Evolutionary conservation across 306 rosid genomes (phyloP).

Genomic region (Lotus japonicus): DNA sequence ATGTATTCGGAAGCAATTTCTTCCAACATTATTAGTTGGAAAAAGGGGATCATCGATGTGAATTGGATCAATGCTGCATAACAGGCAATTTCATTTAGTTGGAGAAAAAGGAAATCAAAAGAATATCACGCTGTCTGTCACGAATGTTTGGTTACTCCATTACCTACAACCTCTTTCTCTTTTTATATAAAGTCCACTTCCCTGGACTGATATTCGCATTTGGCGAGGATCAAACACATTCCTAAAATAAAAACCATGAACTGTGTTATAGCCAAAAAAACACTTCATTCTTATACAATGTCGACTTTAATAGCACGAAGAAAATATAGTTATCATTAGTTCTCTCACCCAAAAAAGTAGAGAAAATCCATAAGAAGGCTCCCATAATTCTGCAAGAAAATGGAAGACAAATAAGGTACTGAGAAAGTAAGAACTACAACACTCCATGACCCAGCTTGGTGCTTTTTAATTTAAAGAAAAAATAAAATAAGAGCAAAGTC

Average conservation of each 20-base stretch:
- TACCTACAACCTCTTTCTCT: slow-evolving; percentile 98
- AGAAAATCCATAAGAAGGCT: slow-evolving; percentile 90
- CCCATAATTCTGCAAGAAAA: slow-evolving; percentile 78
- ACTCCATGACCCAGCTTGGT: background rate
- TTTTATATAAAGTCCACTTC: slow-evolving; percentile 90
- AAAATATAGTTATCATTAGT: slow-evolving; percentile 5
- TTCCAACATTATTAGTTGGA: slow-evolving; percentile 85
- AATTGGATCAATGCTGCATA: slow-evolving; percentile 86
- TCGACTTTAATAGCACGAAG: slow-evolving; percentile 13
- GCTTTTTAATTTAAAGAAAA: background rate
- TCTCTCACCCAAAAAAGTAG: slow-evolving; percentile 86
- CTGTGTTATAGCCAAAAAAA: background rate
- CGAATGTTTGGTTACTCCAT: slow-evolving; percentile 17
- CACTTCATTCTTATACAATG: background rate
- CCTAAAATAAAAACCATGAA: slow-evolving; percentile 38
- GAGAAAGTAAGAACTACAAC: background rate
- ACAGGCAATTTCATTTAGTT: slow-evolving; percentile 16
- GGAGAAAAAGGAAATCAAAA: background rate
- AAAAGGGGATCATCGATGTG: slow-evolving; percentile 95
- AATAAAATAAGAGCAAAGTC: background rate
- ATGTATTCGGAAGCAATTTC: slow-evolving; percentile 96
- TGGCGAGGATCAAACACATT: slow-evolving; percentile 95
- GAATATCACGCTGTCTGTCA: background rate
- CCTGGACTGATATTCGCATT: slow-evolving; percentile 92
- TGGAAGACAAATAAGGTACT: background rate